These are phyloP conservation scores for Anthracocystis setariae DNA, from an alignment of 1,284 basidiomycete genomes.

Conservation along the genomic window DNA sequence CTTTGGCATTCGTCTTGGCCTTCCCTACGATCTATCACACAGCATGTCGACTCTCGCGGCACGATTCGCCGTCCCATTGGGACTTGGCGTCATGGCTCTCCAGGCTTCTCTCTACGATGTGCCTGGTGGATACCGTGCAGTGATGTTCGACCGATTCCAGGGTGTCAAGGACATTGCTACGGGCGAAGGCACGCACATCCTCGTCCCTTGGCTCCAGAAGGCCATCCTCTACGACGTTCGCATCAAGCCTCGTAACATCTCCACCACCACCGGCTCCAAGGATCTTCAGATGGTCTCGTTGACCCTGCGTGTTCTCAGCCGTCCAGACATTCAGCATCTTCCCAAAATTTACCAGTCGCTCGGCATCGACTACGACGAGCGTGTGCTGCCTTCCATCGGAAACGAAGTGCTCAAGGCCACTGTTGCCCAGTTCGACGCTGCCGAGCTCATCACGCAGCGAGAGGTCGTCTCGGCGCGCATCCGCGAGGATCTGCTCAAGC, in stretches of 20 bases:
- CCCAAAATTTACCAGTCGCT: slow-evolving; percentile 94
- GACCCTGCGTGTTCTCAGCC: slow-evolving; percentile 92
- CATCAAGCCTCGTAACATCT: slow-evolving; percentile 94
- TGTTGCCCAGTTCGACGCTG: slow-evolving; percentile 98
- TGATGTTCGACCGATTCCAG: slow-evolving; percentile 97
- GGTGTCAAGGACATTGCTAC: slow-evolving; percentile 74
- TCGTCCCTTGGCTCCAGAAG: slow-evolving; percentile 87
- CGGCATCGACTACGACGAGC: slow-evolving; percentile 96
- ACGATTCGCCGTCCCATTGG: slow-evolving; percentile 64
- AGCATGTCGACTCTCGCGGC: slow-evolving; percentile 48
- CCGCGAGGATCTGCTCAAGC: slow-evolving; percentile 87
- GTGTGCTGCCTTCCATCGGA: slow-evolving; percentile 79
- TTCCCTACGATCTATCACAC: slow-evolving; percentile 1
- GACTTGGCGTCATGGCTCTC: slow-evolving; percentile 65
- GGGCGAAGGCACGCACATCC: slow-evolving; percentile 92
- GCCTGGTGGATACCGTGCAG: slow-evolving; percentile 82
- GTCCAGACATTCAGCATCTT: slow-evolving; percentile 88
- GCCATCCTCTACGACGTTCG: slow-evolving; percentile 98
- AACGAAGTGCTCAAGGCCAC: slow-evolving; percentile 96
- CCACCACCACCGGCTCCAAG: slow-evolving; percentile 94
- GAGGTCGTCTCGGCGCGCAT: slow-evolving; percentile 87
- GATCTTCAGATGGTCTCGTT: slow-evolving; percentile 93
- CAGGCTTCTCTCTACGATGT: slow-evolving; percentile 68
- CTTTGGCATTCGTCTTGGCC: neutral
- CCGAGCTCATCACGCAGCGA: slow-evolving; percentile 83